phyloP scores from a whole-genome alignment of 2,329 filamentous ascomycete species.

The Ceratocystis colombiana region DNA sequence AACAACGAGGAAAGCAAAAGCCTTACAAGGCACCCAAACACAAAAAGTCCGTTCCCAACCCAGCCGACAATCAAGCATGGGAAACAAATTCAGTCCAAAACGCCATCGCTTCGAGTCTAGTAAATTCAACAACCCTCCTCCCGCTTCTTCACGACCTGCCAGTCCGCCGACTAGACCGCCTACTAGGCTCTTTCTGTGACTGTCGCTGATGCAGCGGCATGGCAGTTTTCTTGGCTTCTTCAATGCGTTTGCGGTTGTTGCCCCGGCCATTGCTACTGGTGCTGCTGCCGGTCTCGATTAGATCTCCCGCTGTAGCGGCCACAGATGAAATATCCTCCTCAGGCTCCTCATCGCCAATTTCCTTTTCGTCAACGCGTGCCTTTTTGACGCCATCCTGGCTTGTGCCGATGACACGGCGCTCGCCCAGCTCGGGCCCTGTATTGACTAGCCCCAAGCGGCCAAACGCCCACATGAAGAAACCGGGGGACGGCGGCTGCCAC shows the following conservation, averaged over 20 bases:
- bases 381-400: constrained; percentile 26
- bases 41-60: constrained; percentile 6
- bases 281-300: constrained; percentile 20
- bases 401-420: constrained; percentile 30
- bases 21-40: neutral
- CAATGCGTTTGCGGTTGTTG: constrained; percentile 21
- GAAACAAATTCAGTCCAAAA: constrained; percentile 15
- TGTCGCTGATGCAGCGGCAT: constrained; percentile 23
- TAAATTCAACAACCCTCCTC: neutral
- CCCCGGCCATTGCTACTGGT: neutral
- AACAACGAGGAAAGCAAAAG: neutral
- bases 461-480: constrained; percentile 30
- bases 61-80: neutral
- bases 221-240: constrained; percentile 25
- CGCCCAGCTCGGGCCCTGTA: constrained; percentile 26
- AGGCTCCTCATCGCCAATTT: constrained; percentile 23
- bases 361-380: constrained; percentile 23
- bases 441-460: constrained; percentile 30
- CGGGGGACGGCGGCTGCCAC: constrained; percentile 30
- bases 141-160: neutral
- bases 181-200: constrained; percentile 20
- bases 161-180: constrained; percentile 17
- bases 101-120: constrained; percentile 1
- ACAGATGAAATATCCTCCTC: constrained; percentile 15
- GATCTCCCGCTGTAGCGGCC: constrained; percentile 2